phyloP scores from a whole-genome alignment of 2,329 filamentous ascomycete species.

The Penicillium sp. region DNA sequence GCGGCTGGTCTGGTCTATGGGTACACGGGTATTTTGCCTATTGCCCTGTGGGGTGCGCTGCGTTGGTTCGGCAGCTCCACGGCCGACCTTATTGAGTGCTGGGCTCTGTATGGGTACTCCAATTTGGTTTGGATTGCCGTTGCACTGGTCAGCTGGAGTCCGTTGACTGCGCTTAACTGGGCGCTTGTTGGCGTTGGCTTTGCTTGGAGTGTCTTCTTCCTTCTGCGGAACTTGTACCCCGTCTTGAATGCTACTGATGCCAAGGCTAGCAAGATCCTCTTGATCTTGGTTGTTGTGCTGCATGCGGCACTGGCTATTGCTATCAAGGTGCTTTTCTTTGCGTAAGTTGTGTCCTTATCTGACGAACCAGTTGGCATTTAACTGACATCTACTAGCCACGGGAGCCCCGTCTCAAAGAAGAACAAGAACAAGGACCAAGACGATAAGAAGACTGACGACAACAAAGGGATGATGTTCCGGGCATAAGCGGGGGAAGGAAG shows the following conservation, averaged over 20 bases:
- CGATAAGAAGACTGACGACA: constrained; percentile 31
- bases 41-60: constrained; percentile 81
- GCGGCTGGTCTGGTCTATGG: constrained; percentile 93
- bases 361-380: constrained; percentile 11
- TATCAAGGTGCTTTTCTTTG: constrained; percentile 97
- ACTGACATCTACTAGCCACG: constrained; percentile 53
- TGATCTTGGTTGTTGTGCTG: constrained; percentile 78
- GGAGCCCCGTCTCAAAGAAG: constrained; percentile 58
- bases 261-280: constrained; percentile 83
- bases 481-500: constrained; percentile 11
- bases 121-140: constrained; percentile 98
- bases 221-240: constrained; percentile 84
- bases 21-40: constrained; percentile 84
- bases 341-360: constrained; percentile 46
- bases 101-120: constrained; percentile 91
- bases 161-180: constrained; percentile 84
- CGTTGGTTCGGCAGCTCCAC: constrained; percentile 95
- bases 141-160: constrained; percentile 86
- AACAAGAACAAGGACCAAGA: constrained; percentile 36
- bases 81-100: constrained; percentile 91
- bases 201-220: constrained; percentile 75
- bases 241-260: constrained; percentile 90
- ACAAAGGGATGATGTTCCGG: constrained; percentile 33
- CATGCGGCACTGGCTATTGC: constrained; percentile 89
- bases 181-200: constrained; percentile 87